Conservation (phyloP, 495 filamentous ascomycete species). For the Penicilliopsis zonata region DNA sequence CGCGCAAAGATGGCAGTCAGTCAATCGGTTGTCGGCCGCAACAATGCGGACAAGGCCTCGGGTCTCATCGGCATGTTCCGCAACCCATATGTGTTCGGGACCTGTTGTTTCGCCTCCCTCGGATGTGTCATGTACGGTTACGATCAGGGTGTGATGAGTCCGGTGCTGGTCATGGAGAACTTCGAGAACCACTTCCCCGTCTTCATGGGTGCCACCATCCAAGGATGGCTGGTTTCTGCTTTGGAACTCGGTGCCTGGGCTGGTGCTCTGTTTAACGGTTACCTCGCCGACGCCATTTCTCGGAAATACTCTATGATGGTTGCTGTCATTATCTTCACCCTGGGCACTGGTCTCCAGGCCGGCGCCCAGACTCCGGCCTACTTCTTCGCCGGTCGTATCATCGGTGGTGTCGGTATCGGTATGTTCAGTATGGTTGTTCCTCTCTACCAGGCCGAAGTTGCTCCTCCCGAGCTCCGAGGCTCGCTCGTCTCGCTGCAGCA, state of each 20-base stretch:
- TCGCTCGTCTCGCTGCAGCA: constrained; percentile 63
- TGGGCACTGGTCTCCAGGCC: constrained; percentile 51
- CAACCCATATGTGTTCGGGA: no score
- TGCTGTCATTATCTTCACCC: constrained; percentile 50
- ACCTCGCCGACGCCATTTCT: constrained; percentile 51
- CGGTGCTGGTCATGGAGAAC: background rate
- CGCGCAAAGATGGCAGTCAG: no score
- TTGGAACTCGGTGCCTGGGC: constrained; percentile 43
- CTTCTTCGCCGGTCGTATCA: constrained; percentile 54
- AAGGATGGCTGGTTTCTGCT: background rate
- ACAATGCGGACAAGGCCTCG: no score
- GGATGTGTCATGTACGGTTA: background rate
- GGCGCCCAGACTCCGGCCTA: constrained; percentile 46
- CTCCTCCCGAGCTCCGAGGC: constrained; percentile 61
- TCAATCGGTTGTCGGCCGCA: no score
- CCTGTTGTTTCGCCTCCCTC: background rate
- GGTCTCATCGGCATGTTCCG: no score
- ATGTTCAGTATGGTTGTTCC: constrained; percentile 62
- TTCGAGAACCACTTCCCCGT: background rate
- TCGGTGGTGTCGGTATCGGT: constrained; percentile 60
- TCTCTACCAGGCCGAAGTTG: constrained; percentile 64
- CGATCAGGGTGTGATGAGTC: constrained; percentile 1
- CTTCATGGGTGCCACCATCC: constrained; percentile 1
- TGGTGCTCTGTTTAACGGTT: constrained; percentile 51
- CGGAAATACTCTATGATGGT: constrained; percentile 53